phyloP scores from a whole-genome alignment of 805 yeast genomes.

The Wickerhamomyces tratensis region DNA sequence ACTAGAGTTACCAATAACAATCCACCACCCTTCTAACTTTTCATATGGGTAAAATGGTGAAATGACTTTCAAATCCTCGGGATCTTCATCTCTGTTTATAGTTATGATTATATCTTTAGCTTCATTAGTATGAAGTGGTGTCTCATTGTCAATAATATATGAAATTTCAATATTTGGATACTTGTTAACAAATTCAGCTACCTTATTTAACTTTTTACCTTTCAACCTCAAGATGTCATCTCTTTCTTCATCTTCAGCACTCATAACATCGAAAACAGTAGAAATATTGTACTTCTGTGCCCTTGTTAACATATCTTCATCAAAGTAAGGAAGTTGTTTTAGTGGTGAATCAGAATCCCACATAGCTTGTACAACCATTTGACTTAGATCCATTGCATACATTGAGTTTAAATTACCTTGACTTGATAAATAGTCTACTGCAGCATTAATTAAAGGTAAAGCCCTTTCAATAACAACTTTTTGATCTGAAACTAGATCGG shows the following conservation, averaged over 20 bases:
- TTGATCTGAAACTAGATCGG: constrained; percentile 53
- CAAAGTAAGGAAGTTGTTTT: constrained; percentile 71
- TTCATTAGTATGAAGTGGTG: constrained; percentile 36
- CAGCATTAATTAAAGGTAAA: constrained; percentile 47
- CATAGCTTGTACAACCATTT: constrained; percentile 78
- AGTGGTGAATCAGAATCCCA: constrained; percentile 78
- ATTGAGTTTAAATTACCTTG: constrained; percentile 75
- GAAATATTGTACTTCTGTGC: constrained; percentile 49
- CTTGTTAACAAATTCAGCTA: constrained; percentile 82
- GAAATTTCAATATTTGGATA: constrained; percentile 79
- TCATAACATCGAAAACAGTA: constrained; percentile 72
- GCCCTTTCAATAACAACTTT: constrained; percentile 37
- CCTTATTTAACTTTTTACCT: constrained; percentile 42
- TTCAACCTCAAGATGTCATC: constrained; percentile 48
- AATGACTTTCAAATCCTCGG: constrained; percentile 51
- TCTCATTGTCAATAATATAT: constrained; percentile 35
- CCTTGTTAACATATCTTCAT: constrained; percentile 37
- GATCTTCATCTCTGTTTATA: constrained; percentile 68
- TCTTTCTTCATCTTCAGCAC: constrained; percentile 63
- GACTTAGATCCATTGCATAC: constrained; percentile 78
- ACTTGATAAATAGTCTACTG: constrained; percentile 68
- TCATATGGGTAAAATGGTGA: constrained; percentile 49
- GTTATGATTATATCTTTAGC: constrained; percentile 36
- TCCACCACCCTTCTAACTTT: constrained; percentile 78
- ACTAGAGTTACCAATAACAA: constrained; percentile 63